A percentile compares a stretch with the other conserved stretches of the same genome.
These are phyloP conservation scores for Crucihimalaya himalaica DNA, from an alignment of 345 rosid species.

Conservation along the genomic window DNA sequence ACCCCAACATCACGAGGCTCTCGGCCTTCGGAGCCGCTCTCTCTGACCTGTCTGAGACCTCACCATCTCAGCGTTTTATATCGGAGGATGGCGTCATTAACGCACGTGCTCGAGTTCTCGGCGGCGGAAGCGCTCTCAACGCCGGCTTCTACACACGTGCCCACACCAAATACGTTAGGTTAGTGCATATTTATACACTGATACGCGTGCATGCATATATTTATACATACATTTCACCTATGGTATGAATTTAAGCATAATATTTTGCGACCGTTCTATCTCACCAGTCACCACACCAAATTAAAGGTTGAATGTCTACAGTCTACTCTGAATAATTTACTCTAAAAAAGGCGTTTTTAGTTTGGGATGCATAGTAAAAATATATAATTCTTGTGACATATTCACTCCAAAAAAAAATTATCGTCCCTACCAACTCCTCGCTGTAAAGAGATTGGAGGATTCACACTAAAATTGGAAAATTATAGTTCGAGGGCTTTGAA, in stretches of 20 bases:
- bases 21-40: conserved; percentile 51
- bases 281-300: neutral
- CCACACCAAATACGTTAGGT: conserved; percentile 45
- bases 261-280: neutral
- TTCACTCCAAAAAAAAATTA: too few species aligned
- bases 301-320: neutral
- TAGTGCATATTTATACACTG: conserved; percentile 5
- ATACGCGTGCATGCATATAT: neutral
- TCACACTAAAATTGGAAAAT: neutral
- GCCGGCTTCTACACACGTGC: conserved; percentile 77
- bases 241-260: neutral
- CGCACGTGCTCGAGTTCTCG: conserved; percentile 67
- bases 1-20: conserved; percentile 57
- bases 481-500: neutral
- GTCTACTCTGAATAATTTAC: too few species aligned
- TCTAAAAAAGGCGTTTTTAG: too few species aligned
- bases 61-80: conserved; percentile 68
- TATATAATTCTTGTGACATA: too few species aligned
- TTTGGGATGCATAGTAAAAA: neutral
- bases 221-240: conserved; percentile 1
- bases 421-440: neutral
- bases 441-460: neutral
- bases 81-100: conserved; percentile 77
- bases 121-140: conserved; percentile 68
- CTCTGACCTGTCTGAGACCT: conserved; percentile 52